phyloP scores from a whole-genome alignment of 108 stramenopile genomes.

The Conticribra guillardii region DNA sequence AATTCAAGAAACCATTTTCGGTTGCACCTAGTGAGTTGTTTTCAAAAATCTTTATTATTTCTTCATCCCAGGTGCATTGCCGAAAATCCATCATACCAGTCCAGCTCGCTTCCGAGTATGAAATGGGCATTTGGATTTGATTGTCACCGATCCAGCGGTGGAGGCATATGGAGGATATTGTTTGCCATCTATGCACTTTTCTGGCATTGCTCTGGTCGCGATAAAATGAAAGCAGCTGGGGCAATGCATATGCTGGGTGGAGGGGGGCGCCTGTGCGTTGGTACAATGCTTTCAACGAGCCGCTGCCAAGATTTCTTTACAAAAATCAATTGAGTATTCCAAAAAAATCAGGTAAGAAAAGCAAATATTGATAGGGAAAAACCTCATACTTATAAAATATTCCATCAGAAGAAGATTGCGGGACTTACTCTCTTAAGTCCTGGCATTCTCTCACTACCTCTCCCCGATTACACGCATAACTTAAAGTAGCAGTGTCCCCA shows the following conservation, averaged over 20 bases:
- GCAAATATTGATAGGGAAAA: not conserved
- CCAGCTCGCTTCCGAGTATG: constrained; percentile 89
- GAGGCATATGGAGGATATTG: constrained; percentile 67
- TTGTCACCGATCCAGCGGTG: constrained; percentile 63
- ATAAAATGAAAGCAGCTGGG: constrained; percentile 72
- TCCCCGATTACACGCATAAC: constrained; percentile 76
- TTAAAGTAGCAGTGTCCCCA: constrained; percentile 61
- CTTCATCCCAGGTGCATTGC: constrained; percentile 62
- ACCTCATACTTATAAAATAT: too few relatives aligned
- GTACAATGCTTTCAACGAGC: constrained; percentile 51
- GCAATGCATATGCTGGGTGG: constrained; percentile 77
- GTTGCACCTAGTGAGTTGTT: not conserved
- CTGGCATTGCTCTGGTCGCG: constrained; percentile 10
- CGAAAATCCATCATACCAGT: constrained; percentile 80
- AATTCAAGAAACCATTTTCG: not conserved
- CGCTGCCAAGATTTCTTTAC: constrained; percentile 19
- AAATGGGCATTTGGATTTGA: constrained; percentile 55
- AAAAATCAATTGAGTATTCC: not conserved
- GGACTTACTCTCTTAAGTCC: constrained; percentile 35
- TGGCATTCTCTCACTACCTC: constrained; percentile 65
- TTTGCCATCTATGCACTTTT: constrained; percentile 60
- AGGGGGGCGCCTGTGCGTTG: constrained; percentile 77
- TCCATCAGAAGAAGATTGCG: too few relatives aligned
- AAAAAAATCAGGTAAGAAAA: not conserved
- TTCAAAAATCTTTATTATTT: constrained; percentile 43